These are phyloP conservation scores for Candida mesenterica DNA, from an alignment of 1,139 yeast genomes.

Conservation along the genomic window DNA sequence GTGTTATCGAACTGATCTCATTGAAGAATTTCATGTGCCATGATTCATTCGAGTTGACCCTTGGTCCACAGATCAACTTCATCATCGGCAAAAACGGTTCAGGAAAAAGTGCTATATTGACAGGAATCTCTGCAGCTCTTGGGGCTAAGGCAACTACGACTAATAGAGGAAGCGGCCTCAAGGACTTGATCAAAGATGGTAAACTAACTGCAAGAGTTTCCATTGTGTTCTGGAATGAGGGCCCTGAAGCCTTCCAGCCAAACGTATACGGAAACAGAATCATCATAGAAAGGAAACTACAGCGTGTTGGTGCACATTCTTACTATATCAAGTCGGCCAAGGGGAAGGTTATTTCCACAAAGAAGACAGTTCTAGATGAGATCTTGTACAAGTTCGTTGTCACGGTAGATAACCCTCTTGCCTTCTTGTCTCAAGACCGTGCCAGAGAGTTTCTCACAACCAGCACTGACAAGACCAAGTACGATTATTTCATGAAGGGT, in stretches of 20 bases:
- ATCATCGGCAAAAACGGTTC: conserved; percentile 94
- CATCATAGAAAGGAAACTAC: conserved; percentile 67
- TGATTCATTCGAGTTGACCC: conserved; percentile 65
- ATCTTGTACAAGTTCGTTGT: conserved; percentile 72
- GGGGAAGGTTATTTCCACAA: conserved; percentile 56
- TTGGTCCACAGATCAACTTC: conserved; percentile 86
- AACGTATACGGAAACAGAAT: conserved; percentile 67
- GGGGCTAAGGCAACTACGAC: conserved; percentile 97
- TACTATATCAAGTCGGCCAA: conserved; percentile 54
- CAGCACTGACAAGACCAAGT: conserved; percentile 69
- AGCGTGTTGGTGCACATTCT: conserved; percentile 45
- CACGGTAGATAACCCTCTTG: conserved; percentile 87
- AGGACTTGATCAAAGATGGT: conserved; percentile 77
- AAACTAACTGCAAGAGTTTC: conserved; percentile 59
- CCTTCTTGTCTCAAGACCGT: conserved; percentile 89
- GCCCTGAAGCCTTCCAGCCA: conserved; percentile 61
- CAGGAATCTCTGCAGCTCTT: conserved; percentile 85
- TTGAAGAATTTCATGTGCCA: conserved; percentile 83
- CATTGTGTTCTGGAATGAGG: conserved; percentile 61
- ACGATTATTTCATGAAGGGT: conserved; percentile 75
- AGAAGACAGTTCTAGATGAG: conserved; percentile 63
- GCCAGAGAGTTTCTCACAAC: conserved; percentile 87
- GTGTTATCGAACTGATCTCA: conserved; percentile 55
- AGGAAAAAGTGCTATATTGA: conserved; percentile 90
- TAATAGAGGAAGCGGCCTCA: conserved; percentile 72